Evolutionary conservation across 805 yeast species (phyloP), one percentile per base, ranked within the genome.

Genomic region (Saccharomycopsis sp.): DNA sequence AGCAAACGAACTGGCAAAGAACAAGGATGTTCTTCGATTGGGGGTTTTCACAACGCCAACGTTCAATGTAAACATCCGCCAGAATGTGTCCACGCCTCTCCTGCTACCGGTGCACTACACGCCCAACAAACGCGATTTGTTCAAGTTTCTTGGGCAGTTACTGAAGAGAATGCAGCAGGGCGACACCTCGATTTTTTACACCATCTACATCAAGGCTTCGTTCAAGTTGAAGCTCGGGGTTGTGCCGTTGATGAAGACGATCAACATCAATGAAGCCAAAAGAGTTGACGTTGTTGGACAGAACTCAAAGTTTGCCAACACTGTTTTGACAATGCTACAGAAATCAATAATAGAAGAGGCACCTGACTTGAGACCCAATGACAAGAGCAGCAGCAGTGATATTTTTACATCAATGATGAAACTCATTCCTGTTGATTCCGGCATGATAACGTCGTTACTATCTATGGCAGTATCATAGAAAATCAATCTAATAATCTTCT

Each of bases 101-200:
- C 17, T 13, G 15, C 22, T 46, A 16, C 10, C 27, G 15, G 15
- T 43, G 4, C 40, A 42, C 4, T 26, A 43, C 7, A 33, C 34
- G 27, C 46, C 50, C 2, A 34, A 41, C 19, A n/a, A 21, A 8
- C 29, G 22, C n/a, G 40, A 43, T 22, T 31, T 43, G n/a, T 40
- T 23, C 18, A 10, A 23, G 8, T 39, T 46, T 15, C 31, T 46
- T 22, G 34, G 38, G 22, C 34, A 40, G 26, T 17, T 46, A 13
- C 38, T 38, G 32, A 34, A 43, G 4, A 43, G 35, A 34, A 43
- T 46, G 47, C 35, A 38, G 9, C 27, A 39, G 7, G 25, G 23
- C 23, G 41, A 43, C 18, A 31, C 30, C 5, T 26, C 26, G 5
- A 25, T 46, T 3, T 21, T 33, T 9, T 30, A 42, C 22, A 30